phyloP scores from a whole-genome alignment of 2,329 filamentous ascomycete genomes.

The Didymella pomorum region DNA sequence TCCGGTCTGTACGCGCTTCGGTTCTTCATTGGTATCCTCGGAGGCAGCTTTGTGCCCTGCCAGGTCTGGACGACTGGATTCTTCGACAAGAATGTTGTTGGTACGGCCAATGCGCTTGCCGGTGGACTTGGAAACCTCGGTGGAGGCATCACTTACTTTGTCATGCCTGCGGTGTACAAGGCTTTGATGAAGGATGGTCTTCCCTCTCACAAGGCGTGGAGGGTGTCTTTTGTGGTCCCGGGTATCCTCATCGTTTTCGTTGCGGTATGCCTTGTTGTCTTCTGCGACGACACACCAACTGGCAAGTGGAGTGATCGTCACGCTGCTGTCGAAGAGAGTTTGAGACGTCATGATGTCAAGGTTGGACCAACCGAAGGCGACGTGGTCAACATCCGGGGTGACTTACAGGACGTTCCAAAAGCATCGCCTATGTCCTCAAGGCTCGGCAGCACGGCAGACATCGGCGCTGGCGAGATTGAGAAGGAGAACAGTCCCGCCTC shows the following conservation, averaged over 20 bases:
- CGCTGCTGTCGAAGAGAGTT: slow-evolving; percentile 64
- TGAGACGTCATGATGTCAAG: slow-evolving; percentile 34
- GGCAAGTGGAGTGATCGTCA: slow-evolving; percentile 80
- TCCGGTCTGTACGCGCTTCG: slow-evolving; percentile 72
- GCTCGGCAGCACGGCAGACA: slow-evolving; percentile 11
- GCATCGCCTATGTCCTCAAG: slow-evolving; percentile 8
- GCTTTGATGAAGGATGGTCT: slow-evolving; percentile 68
- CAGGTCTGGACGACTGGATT: slow-evolving; percentile 92
- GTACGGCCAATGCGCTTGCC: slow-evolving; percentile 82
- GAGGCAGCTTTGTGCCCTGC: slow-evolving; percentile 80
- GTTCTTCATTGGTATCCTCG: slow-evolving; percentile 82
- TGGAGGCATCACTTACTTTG: slow-evolving; percentile 61
- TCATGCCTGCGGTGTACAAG: slow-evolving; percentile 89
- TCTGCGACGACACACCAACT: slow-evolving; percentile 81
- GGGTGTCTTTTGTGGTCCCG: slow-evolving; percentile 81
- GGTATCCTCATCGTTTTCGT: slow-evolving; percentile 74
- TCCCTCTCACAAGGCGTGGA: slow-evolving; percentile 74
- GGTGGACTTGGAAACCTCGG: slow-evolving; percentile 59
- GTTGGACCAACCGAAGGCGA: slow-evolving; percentile 5
- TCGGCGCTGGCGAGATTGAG: neutral
- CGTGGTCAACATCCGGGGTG: slow-evolving; percentile 15
- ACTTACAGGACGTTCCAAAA: slow-evolving; percentile 9
- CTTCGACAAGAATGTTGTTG: slow-evolving; percentile 94
- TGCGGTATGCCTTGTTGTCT: slow-evolving; percentile 70
- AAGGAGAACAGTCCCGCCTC: slow-evolving; percentile 1